Evolutionary conservation across 169 alveolate species (phyloP), one percentile per base, ranked within the genome.

Genomic region (Fabrea salina): DNA sequence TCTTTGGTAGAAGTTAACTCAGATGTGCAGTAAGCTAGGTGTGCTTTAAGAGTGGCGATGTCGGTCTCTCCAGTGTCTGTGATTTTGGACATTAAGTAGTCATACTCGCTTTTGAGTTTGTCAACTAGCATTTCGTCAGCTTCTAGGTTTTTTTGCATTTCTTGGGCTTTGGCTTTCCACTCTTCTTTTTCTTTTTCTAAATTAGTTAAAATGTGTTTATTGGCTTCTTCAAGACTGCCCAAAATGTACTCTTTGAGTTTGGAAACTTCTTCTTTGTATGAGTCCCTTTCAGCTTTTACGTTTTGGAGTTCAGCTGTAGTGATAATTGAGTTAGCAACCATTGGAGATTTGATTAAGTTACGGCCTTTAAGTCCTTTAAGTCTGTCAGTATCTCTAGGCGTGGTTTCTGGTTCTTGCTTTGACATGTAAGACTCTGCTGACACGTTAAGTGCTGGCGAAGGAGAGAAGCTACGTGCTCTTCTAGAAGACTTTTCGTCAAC

Each of bases 251-350:
- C 16, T 16, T 44, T 44, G 53, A 44, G 11, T 44, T 70, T 50
- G 41, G 25, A n/a, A 4, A 50, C 13, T 44, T 70, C 79, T 70
- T 4, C 6, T 22, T 32, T 43, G 16, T 22, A 33, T 19, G n/a
- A 35, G 16, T 70, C 79, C 49, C 79, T 41, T 33, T 70, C 79
- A 25, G 33, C n/a, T 27, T 70, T 70, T 4, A 70, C 16, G 11
- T 43, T 37, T 25, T 70, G 59, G 25, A 70, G 25, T 44, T 70
- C 79, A 30, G 79, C 30, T 8, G n/a, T 22, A 0, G 47, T 19
- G n/a, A 70, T 70, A 25, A 70, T 70, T 41, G 33, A 47, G 49
- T 70, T 70, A 5, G 79, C 79, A n/a, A n/a, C n/a, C 16, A 13
- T 37, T 4, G 61, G 39, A 0, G 54, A 4, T n/a, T 37, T 47